Base-by-base conservation (phyloP, 371 early-diverging fungal genomes). In the Haplosporangium sp. region DNA sequence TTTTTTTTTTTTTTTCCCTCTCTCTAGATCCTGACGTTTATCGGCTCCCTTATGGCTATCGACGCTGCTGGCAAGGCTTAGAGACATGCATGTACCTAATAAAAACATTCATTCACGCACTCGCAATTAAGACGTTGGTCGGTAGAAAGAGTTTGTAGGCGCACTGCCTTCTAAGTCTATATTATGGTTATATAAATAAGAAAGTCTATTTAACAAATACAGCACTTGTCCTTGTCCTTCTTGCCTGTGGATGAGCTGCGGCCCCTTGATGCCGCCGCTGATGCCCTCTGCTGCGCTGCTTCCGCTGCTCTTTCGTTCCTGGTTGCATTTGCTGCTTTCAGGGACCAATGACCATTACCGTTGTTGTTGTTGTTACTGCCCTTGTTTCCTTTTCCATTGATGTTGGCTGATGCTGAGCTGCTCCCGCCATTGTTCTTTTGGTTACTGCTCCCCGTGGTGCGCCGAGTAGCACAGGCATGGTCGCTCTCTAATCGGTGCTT, bases 11-110 rank as follows among this genome's bases (percentile, higher is more conserved):
- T 20, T 9, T 16, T 20, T 65, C 43, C 42, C 40, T 40, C 10
- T 66, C 46, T 55, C 14, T 82, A 91, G 92, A 95, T 95, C 66
- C 80, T 96, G 68, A 96, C 96, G 3, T 95, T 96, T 73, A 90
- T 95, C 56, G 96, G 95, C 41, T 93, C 93, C 47, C 81, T 96
- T 68, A 96, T 96, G 96, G 94, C 90, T 36, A 80, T 92, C 41
- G 89, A 88, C 67, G 41, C 67, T 47, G 67, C 71, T 55, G 66
- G 64, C 62, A 66, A 63, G 66, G 59, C 64, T n/a, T 76, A 67
- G 50, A 29, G 23, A 4, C n/a, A 18, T 48, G 18, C 42, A 47
- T 14, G 18, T 46, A 45, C 45, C 55, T 59, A 60, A 50, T 37
- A 18, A 62, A n/a, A 42, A 52, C 37, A 29, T n/a, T 11, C 5